Evolutionary conservation across 169 alveolate species (phyloP).

Genomic region (Babesia sp.): DNA sequence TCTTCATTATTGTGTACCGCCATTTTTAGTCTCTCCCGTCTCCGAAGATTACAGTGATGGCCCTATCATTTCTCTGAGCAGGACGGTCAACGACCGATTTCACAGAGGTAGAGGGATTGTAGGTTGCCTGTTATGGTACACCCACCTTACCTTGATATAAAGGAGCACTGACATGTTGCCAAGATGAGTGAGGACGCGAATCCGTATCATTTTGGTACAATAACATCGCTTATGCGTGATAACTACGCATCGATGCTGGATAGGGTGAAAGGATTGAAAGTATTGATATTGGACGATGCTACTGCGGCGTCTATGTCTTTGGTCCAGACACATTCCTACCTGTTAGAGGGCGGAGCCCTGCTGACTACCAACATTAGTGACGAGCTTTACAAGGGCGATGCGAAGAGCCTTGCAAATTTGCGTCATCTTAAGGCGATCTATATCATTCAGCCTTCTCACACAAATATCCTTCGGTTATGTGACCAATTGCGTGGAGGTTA

Average conservation of each 20-base stretch:
- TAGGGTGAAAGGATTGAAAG: slow-evolving; percentile 81
- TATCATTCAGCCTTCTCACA: slow-evolving; percentile 87
- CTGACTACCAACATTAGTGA: slow-evolving; percentile 88
- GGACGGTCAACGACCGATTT: not conserved
- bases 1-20: no score
- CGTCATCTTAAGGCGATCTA: slow-evolving; percentile 88
- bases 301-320: slow-evolving; percentile 88
- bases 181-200: slow-evolving; percentile 32
- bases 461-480: slow-evolving; percentile 79
- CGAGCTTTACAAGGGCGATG: slow-evolving; percentile 56
- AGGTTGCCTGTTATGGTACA: not conserved
- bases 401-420: slow-evolving; percentile 71
- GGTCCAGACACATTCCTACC: slow-evolving; percentile 86
- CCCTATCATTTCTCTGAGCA: not conserved
- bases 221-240: slow-evolving; percentile 66
- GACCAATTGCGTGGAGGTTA: slow-evolving; percentile 85
- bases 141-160: not conserved
- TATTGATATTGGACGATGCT: slow-evolving; percentile 89
- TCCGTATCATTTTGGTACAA: slow-evolving; percentile 70
- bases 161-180: not conserved
- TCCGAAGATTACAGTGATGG: not conserved
- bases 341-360: slow-evolving; percentile 89
- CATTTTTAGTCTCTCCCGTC: not conserved
- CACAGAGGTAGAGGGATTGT: not conserved
- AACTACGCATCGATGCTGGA: slow-evolving; percentile 70